Evolutionary conservation across 495 filamentous ascomycete species (phyloP), one percentile per base, ranked within the genome.

Genomic region (Pyrenopolyporus hunteri): DNA sequence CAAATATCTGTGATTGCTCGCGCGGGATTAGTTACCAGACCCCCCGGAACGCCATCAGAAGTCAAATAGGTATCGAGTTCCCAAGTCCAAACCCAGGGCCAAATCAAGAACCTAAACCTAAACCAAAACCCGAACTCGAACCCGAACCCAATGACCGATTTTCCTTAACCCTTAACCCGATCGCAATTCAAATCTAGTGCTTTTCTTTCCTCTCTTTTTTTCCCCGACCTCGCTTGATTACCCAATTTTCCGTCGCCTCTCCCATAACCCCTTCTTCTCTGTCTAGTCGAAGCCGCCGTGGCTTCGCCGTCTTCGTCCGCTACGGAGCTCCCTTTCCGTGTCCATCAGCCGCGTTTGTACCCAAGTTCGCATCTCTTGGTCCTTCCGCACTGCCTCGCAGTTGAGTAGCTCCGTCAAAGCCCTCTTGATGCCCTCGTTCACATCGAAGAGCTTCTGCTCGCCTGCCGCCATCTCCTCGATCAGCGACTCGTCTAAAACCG

Each of bases 341-440:
- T 87, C 83, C 80, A 88, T 85, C 20, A 89, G 72, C 19, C 84
- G 74, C 6, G 76, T 76, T 67, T 88, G 85, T 2, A 88, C 80
- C 86, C 85, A 88, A 6, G 74, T 79, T 29, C 86, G 77, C 67
- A 85, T 83, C 17, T 74, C 74, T n/a, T 70, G 67, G 66, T 88
- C 84, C 7, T 64, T 63, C 17, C 80, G 76, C 8, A 85, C 82
- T 16, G 77, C 72, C 22, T 84, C 80, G 68, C 82, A 87, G 71
- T 89, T 88, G 51, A 89, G 79, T 20, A 89, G 76, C 64, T 86
- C 84, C 2, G 86, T 89, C 57, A 89, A 68, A 8, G 83, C 83
- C 11, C 78, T 76, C 72, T 89, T 89, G 70, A 87, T 85, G 40
- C 83, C 78, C 62, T 83, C 78, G 73, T 87, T 88, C 69, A 88